These are phyloP conservation scores for Singerocomus inundabilis DNA, from an alignment of 1,284 basidiomycete species.

Conservation along the genomic window DNA sequence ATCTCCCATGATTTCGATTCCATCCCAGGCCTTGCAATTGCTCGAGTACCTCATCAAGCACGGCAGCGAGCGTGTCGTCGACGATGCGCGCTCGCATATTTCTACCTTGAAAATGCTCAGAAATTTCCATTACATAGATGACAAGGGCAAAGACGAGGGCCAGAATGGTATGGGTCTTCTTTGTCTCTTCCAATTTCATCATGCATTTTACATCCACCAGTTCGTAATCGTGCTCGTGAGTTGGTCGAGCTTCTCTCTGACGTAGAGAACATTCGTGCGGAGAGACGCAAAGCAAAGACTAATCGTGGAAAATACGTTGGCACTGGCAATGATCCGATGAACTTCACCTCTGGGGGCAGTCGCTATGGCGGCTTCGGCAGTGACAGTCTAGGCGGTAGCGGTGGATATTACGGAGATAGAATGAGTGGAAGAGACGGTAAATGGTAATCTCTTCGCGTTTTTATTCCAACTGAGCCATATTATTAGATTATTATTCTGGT, in stretches of 20 bases:
- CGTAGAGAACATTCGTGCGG: constrained; percentile 86
- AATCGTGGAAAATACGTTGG: constrained; percentile 93
- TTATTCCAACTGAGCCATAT: constrained; percentile 21
- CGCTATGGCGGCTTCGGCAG: constrained; percentile 85
- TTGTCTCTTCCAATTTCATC: background rate
- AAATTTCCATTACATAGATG: constrained; percentile 98
- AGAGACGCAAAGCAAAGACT: constrained; percentile 91
- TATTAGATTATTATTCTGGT: constrained; percentile 40
- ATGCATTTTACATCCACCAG: constrained; percentile 41
- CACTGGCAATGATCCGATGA: constrained; percentile 76
- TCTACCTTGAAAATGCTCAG: constrained; percentile 97
- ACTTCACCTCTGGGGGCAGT: constrained; percentile 54
- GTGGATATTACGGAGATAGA: constrained; percentile 39
- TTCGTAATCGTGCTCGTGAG: constrained; percentile 93
- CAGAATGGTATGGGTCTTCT: constrained; percentile 74
- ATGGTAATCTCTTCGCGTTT: constrained; percentile 5
- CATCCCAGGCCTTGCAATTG: constrained; percentile 80
- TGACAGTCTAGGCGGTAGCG: constrained; percentile 53
- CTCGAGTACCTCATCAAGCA: constrained; percentile 97
- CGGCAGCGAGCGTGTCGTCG: constrained; percentile 97
- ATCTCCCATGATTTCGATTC: constrained; percentile 3
- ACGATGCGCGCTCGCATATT: constrained; percentile 93
- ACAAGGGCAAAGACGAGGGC: constrained; percentile 99
- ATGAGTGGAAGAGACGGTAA: constrained; percentile 43
- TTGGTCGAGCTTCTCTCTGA: constrained; percentile 87